Base-by-base conservation (phyloP, 768 basidiomycete species). In the Hortiboletus flavorubellus region DNA sequence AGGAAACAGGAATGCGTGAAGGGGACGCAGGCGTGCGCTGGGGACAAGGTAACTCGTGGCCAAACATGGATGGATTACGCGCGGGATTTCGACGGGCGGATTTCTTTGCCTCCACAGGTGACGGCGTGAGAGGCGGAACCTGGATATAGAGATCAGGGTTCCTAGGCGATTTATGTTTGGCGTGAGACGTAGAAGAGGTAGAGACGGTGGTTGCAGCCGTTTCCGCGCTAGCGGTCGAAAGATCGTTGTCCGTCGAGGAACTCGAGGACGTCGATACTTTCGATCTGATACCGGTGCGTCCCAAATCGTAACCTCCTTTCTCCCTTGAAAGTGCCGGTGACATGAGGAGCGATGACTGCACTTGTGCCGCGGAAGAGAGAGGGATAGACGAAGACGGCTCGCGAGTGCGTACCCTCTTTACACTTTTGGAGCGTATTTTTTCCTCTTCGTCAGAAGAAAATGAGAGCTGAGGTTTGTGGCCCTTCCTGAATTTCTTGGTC, bases 401-500 rank as follows among this genome's bases (percentile, higher is more conserved):
- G 59, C 53, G 57, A 18, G 68, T 73, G 49, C 82, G 77, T 46
- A 77, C 72, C 71, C 85, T 89, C 79, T 90, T 91, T 23, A 77
- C 84, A 35, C 75, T 76, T 58, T 75, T 76, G 39, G 75, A 78
- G 37, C 87, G 80, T 23, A 77, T 62, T 68, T 83, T 85, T 72
- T 91, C 87, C 64, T 90, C 89, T 59, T 90, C 89, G 63, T 91
- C 89, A 18, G 85, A 87, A 12, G 88, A 87, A 23, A 81, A 73
- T 40, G 76, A 81, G 73, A 65, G 73, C 76, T 43, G 76, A 44
- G 74, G 70, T 38, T 58, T 64, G 41, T 73, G 74, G 58, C 64
- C 71, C 66, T 64, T 77, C 68, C 67, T 52, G 44, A 55, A 11
- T 53, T 72, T 69, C 61, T 49, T 66, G 30, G 43, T 46, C 31